Evolutionary conservation across 306 rosid species (phyloP).

Genomic region (Psophocarpus tetragonolobus): DNA sequence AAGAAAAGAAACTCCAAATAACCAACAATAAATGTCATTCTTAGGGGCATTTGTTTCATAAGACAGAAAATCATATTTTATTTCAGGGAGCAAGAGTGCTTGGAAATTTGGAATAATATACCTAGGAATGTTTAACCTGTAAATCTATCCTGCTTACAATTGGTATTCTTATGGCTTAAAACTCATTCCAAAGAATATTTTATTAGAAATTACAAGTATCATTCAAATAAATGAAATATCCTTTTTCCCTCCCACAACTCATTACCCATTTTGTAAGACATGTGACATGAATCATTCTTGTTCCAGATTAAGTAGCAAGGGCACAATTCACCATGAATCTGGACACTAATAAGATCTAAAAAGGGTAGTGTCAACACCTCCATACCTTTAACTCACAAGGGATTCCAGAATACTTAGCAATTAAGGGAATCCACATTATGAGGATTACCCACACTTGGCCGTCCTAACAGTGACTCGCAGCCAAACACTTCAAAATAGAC

Average conservation of each 20-base stretch:
- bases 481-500: neutral
- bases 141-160: neutral
- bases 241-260: neutral
- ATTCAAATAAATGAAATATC: neutral
- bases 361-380: neutral
- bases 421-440: neutral
- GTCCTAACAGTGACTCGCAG: neutral
- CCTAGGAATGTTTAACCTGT: neutral
- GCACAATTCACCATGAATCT: neutral
- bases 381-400: neutral
- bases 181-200: neutral
- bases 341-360: neutral
- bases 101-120: neutral
- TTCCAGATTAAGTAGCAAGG: neutral
- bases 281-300: neutral
- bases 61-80: neutral
- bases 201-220: neutral
- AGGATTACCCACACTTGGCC: neutral
- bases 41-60: neutral
- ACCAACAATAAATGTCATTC: neutral
- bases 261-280: neutral
- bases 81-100: neutral
- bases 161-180: neutral
- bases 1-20: constrained; percentile 5
- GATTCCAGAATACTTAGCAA: neutral